phyloP scores from a whole-genome alignment of 2,329 filamentous ascomycete species.

The Plenodomus tracheiphilus region DNA sequence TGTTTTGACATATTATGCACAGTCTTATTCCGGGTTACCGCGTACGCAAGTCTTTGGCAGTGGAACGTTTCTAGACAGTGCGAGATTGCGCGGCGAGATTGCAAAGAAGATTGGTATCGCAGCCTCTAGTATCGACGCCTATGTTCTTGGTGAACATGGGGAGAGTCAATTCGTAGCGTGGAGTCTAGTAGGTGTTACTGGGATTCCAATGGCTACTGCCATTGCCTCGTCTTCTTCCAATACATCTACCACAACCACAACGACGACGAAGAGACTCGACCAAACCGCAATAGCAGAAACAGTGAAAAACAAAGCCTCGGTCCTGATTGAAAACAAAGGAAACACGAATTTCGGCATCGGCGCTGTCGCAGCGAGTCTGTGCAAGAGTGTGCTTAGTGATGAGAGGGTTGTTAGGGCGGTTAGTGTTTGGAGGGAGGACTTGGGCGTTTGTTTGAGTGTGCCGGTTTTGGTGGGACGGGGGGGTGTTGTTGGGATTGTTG shows the following conservation, averaged over 20 bases:
- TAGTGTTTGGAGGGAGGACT: slow-evolving; percentile 14
- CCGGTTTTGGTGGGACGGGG: slow-evolving; percentile 20
- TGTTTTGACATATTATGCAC: slow-evolving; percentile 23
- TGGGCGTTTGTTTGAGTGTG: slow-evolving; percentile 19
- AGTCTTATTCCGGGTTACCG: slow-evolving; percentile 15
- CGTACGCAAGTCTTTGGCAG: slow-evolving; percentile 22
- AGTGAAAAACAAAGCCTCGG: slow-evolving; percentile 17
- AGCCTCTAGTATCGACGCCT: slow-evolving; percentile 16
- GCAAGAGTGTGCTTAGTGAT: slow-evolving; percentile 17
- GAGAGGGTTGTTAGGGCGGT: slow-evolving; percentile 16
- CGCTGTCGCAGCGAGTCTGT: slow-evolving; percentile 20
- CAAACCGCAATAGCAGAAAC: slow-evolving; percentile 11
- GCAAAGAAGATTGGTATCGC: slow-evolving; percentile 16
- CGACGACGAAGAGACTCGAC: too few species aligned
- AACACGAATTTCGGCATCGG: slow-evolving; percentile 26
- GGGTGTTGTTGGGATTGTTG: slow-evolving; percentile 13
- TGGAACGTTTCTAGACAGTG: slow-evolving; percentile 25
- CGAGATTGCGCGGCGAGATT: slow-evolving; percentile 18
- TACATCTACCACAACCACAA: accelerated
- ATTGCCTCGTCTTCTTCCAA: too few species aligned
- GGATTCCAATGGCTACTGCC: slow-evolving; percentile 12
- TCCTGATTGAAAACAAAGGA: slow-evolving; percentile 24
- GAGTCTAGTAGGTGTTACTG: slow-evolving; percentile 14
- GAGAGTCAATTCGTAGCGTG: slow-evolving; percentile 22
- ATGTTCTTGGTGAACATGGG: slow-evolving; percentile 24